These are phyloP conservation scores for Aspergillus fumigatus DNA, from an alignment of 2,329 filamentous ascomycete species.

Conservation along the genomic window DNA sequence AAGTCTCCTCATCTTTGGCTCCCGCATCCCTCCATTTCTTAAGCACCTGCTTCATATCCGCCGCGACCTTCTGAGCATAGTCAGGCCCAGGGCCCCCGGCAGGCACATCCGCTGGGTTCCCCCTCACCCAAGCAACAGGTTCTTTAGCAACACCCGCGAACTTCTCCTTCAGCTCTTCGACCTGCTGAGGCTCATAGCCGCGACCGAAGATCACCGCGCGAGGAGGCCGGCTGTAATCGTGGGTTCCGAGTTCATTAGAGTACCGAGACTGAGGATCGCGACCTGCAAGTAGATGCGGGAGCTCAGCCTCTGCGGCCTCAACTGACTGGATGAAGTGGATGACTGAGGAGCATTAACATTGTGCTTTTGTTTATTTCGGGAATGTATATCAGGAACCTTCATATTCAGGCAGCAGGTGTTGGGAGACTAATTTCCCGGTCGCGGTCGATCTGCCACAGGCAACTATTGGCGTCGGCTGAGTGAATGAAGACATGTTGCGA, in stretches of 20 bases:
- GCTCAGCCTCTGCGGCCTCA: conserved; percentile 15
- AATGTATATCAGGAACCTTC: neutral
- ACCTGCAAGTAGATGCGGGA: conserved; percentile 21
- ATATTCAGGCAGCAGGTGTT: conserved; percentile 2
- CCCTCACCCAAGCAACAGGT: conserved; percentile 12
- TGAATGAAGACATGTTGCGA: conserved; percentile 8
- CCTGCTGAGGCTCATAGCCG: conserved; percentile 13
- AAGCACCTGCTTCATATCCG: conserved; percentile 7
- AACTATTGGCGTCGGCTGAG: conserved; percentile 6
- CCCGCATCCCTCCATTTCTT: conserved; percentile 4
- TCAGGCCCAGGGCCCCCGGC: conserved; percentile 2
- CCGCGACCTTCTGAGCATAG: conserved; percentile 5
- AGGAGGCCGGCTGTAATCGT: conserved; percentile 19
- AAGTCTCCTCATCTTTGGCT: conserved; percentile 6
- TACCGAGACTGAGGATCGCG: conserved; percentile 15
- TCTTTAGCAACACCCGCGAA: conserved; percentile 1
- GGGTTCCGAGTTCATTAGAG: conserved; percentile 21
- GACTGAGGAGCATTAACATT: conserved; percentile 10
- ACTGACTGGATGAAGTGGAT: conserved; percentile 20
- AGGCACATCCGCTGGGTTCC: conserved; percentile 10
- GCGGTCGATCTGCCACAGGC: conserved; percentile 3
- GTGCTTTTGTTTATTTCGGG: neutral
- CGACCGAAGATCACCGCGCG: conserved; percentile 27
- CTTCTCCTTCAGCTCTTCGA: conserved; percentile 8
- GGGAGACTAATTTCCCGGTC: neutral